Conservation (phyloP, 805 yeast genomes). For the Jamesozyma piceae region DNA sequence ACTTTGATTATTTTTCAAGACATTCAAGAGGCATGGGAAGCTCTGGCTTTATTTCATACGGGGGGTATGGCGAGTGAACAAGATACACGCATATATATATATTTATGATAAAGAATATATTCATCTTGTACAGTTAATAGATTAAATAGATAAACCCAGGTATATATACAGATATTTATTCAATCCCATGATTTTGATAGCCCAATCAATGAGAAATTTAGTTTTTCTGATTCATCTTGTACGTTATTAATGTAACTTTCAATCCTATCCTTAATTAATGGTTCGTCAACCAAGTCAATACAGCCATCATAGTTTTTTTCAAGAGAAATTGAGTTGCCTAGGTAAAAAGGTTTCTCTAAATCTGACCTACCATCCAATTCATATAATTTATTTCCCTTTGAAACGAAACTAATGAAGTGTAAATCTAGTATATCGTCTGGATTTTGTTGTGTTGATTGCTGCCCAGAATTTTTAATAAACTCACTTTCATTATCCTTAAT, state of each 20-base stretch:
- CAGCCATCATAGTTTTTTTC: conserved; percentile 14
- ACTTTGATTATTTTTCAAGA: conserved; percentile 94
- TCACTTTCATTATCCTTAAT: conserved; percentile 16
- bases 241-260: conserved; percentile 58
- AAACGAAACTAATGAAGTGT: conserved; percentile 73
- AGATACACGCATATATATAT: background rate
- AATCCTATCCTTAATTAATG: conserved; percentile 44
- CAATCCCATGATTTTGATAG: conserved; percentile 35
- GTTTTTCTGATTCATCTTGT: conserved; percentile 42
- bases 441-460: conserved; percentile 55
- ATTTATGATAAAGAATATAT: background rate
- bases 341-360: conserved; percentile 52
- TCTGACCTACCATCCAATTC: conserved; percentile 83
- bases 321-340: conserved; percentile 33
- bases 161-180: conserved; percentile 1
- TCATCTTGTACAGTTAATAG: background rate
- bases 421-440: conserved; percentile 46
- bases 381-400: conserved; percentile 48
- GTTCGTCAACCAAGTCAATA: conserved; percentile 45
- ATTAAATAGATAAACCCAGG: background rate
- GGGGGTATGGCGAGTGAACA: conserved; percentile 17
- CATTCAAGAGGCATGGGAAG: conserved; percentile 58
- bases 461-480: conserved; percentile 34
- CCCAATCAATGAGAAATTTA: conserved; percentile 72
- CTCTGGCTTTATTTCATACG: conserved; percentile 31